Percentiles rank a stretch among this genome's conserved stretches.
These are phyloP conservation scores for Globisporangium nunn DNA, from an alignment of 352 stramenopile genomes.

Conservation along the genomic window DNA sequence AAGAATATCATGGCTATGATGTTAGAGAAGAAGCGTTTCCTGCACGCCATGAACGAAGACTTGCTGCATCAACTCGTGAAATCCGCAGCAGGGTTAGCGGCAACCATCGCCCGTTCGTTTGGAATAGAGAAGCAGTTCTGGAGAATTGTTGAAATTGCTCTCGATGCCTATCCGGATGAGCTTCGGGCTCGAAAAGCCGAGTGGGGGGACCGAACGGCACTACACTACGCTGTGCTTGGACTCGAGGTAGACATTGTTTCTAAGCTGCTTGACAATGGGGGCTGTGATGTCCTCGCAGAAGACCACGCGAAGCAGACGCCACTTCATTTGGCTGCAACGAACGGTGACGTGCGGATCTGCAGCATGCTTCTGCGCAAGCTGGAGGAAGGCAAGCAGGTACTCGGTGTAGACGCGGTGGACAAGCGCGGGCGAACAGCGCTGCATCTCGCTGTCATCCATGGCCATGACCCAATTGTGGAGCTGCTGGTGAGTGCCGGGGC, in stretches of 20 bases:
- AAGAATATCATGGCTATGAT: constrained; percentile 37
- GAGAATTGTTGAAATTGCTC: constrained; percentile 22
- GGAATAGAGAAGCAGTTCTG: constrained; percentile 38
- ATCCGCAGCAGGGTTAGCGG: constrained; percentile 25
- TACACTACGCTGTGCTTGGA: constrained; percentile 45
- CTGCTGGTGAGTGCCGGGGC: constrained; percentile 32
- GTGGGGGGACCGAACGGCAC: constrained; percentile 29
- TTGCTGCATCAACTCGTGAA: constrained; percentile 35
- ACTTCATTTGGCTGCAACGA: constrained; percentile 37
- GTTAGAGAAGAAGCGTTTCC: constrained; percentile 23
- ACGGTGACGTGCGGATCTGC: constrained; percentile 35
- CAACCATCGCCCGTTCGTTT: constrained; percentile 23
- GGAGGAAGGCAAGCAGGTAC: constrained; percentile 9
- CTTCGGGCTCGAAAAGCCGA: constrained; percentile 22
- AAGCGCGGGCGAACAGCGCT: constrained; percentile 30
- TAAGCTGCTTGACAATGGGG: constrained; percentile 31
- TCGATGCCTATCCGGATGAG: constrained; percentile 27
- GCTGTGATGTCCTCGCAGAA: constrained; percentile 33
- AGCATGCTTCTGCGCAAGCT: constrained; percentile 29
- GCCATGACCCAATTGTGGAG: constrained; percentile 30
- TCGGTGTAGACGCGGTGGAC: constrained; percentile 16
- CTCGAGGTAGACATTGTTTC: constrained; percentile 24
- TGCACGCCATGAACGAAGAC: constrained; percentile 28
- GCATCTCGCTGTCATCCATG: constrained; percentile 39
- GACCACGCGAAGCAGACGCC: constrained; percentile 38